phyloP scores from a whole-genome alignment of 306 rosid genomes.

The Cotoneaster glaucophyllus region DNA sequence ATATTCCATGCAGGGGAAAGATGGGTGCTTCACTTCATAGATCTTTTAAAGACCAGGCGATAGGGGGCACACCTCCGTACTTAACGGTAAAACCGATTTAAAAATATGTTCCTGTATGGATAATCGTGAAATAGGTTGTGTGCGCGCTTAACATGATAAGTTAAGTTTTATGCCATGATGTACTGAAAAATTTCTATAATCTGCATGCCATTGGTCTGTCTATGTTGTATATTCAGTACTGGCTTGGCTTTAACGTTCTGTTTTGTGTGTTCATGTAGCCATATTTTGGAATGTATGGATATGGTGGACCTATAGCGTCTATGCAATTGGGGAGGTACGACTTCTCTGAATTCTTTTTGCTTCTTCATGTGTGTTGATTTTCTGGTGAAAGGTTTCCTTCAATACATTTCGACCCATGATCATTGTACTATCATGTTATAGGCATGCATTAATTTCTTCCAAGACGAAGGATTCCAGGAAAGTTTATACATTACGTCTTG shows the following conservation, averaged over 20 bases:
- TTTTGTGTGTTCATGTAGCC: slow-evolving; percentile 38
- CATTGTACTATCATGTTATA: slow-evolving; percentile 8
- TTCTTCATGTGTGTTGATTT: neutral
- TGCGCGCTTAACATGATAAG: neutral
- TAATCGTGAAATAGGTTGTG: neutral
- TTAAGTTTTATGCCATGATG: neutral
- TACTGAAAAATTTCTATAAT: neutral
- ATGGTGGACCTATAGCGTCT: slow-evolving; percentile 59
- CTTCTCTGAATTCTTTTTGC: neutral
- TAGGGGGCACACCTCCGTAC: slow-evolving; percentile 58
- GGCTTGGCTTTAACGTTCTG: neutral
- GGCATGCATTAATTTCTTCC: slow-evolving; percentile 47
- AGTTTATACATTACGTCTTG: slow-evolving; percentile 36
- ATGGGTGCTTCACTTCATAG: slow-evolving; percentile 58
- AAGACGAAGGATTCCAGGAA: slow-evolving; percentile 37
- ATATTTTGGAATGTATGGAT: slow-evolving; percentile 66
- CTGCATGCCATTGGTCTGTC: neutral
- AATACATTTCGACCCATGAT: neutral
- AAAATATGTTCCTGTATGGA: neutral
- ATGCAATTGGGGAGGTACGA: slow-evolving; percentile 61
- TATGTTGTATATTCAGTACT: neutral
- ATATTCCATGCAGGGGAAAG: slow-evolving; percentile 46
- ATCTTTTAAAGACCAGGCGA: slow-evolving; percentile 26
- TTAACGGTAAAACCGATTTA: slow-evolving; percentile 26
- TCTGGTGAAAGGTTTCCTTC: neutral